Evolutionary conservation across 306 rosid species (phyloP).

Genomic region (Cicer cuneatum): DNA sequence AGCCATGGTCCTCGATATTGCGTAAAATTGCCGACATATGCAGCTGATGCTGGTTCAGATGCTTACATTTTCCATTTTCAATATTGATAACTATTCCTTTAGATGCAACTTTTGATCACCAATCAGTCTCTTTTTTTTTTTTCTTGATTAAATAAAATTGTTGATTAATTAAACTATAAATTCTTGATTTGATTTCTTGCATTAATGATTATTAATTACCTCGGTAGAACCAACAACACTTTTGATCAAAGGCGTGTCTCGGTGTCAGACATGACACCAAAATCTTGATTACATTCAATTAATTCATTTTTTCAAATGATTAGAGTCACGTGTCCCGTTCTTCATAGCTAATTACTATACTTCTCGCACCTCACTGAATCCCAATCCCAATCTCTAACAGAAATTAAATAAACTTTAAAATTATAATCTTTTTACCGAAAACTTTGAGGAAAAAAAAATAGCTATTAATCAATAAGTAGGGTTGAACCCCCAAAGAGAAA

Average conservation of each 20-base stretch:
- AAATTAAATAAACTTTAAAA: background rate
- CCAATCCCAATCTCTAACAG: background rate
- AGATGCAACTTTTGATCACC: conserved; percentile 16
- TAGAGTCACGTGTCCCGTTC: background rate
- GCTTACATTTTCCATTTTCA: background rate
- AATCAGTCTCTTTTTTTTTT: background rate
- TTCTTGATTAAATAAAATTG: background rate
- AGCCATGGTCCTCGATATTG: background rate
- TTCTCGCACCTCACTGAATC: background rate
- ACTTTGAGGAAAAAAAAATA: background rate
- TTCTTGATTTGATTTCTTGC: background rate
- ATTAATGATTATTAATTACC: background rate
- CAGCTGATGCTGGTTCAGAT: background rate
- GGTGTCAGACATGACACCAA: no score
- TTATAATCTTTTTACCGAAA: conserved; percentile 4
- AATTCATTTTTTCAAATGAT: background rate
- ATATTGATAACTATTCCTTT: conserved; percentile 9
- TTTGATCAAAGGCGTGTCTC: no score
- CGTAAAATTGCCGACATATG: background rate
- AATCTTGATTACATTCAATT: no score
- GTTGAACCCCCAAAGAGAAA: background rate
- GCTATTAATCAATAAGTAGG: conserved; percentile 11
- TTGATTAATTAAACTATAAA: background rate
- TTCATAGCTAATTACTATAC: background rate
- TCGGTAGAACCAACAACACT: background rate